Base-by-base conservation (phyloP, 139 green algal genomes). In the Chlorella sp. region DNA sequence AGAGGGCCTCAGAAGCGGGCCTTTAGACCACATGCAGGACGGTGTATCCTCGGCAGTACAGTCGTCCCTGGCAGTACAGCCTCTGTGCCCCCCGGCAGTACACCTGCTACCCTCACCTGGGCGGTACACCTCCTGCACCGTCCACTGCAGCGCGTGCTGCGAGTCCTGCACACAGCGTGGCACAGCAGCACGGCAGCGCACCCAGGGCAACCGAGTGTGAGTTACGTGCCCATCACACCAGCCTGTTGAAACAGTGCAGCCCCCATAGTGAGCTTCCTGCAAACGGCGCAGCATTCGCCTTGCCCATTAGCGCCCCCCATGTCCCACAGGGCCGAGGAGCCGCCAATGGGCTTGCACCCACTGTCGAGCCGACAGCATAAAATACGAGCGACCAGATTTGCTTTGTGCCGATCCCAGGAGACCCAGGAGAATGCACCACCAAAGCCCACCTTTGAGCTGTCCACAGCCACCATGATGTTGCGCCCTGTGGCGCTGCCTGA, bases 401-500 rank as follows among this genome's bases (percentile, higher is more conserved):
- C 66, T 75, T 5, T 75, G 66, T 5, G 19, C 66, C 66, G 5
- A 34, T 5, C n/a, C n/a, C n/a, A n/a, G n/a, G n/a, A n/a, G n/a
- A n/a, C n/a, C n/a, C 48, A 57, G 48, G 48, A 9, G 9, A 57
- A 57, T 57, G 37, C 78, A 68, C 42, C 1, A 53, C 1, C 7
- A 16, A 2, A 3, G 28, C 83, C 24, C 61, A 66, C 85, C 69
- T 84, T 22, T 0, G 86, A 86, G 77, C 86, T 79, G 57, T 90
- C 86, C 1, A 71, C 86, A 19, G 86, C 86, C 15, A 90, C 76
- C 37, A 90, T 14, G 39, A 89, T 89, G 57, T 89, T 89, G 48
- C 83, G 64, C 3, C 60, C 79, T 39, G 2, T 15, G 36, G 14
- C 34, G 39, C 39, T 34, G 37, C 21, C 36, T 16, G 5, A 15